Percentiles rank a stretch among this genome's conserved stretches.
These are phyloP conservation scores for Crithidia bombi DNA, from an alignment of 208 protist species.

Conservation along the genomic window DNA sequence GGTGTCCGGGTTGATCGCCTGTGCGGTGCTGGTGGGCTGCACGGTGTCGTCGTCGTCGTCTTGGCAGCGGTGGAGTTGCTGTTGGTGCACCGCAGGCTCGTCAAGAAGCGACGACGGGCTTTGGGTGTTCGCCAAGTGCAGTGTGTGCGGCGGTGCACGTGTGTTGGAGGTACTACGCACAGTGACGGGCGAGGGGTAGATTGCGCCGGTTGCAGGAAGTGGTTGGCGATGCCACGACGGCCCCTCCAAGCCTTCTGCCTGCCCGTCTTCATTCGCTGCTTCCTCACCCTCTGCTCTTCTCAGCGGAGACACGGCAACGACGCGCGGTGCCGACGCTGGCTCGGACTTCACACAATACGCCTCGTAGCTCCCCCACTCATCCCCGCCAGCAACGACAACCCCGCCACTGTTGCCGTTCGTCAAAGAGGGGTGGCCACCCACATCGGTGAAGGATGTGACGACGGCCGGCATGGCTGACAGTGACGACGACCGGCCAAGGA, in stretches of 20 bases:
- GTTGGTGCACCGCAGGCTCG: not conserved
- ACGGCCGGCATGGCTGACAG: slow-evolving; percentile 2
- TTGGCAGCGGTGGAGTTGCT: no score
- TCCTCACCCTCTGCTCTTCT: not conserved
- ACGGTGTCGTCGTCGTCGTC: not conserved
- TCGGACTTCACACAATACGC: not conserved
- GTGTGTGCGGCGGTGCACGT: not conserved
- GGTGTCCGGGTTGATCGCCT: not conserved
- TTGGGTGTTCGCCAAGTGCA: not conserved
- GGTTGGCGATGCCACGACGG: not conserved
- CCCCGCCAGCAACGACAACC: no score
- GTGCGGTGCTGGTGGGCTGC: not conserved
- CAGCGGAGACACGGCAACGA: not conserved
- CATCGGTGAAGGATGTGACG: slow-evolving; percentile 1
- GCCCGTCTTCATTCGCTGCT: not conserved
- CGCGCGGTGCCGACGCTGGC: not conserved
- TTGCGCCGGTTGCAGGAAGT: not conserved
- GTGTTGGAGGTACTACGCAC: not conserved
- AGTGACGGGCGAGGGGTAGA: not conserved
- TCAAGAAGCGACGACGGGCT: not conserved
- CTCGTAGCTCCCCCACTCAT: no score
- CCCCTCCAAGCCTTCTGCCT: not conserved
- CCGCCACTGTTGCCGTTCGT: not conserved
- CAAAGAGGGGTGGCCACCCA: not conserved
- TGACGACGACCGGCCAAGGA: slow-evolving; percentile 12